Percentiles rank a stretch among this genome's conserved stretches.
phyloP scores from a whole-genome alignment of 2,329 filamentous ascomycete species.

The Rugonectria rugulosa region DNA sequence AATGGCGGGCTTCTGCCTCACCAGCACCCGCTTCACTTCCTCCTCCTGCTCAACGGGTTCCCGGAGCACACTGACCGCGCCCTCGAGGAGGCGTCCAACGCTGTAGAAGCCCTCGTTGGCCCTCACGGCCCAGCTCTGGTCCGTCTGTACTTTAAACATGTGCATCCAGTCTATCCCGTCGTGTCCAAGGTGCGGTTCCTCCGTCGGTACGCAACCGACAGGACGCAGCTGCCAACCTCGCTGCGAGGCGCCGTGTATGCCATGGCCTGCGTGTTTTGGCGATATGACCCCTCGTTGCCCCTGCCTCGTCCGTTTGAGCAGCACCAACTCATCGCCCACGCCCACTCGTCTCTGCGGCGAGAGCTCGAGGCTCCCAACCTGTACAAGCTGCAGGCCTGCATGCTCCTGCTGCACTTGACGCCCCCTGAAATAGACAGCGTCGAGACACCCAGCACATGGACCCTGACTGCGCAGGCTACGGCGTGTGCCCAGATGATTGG shows the following conservation, averaged over 20 bases:
- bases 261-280: constrained; percentile 53
- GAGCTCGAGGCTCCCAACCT: constrained; percentile 57
- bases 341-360: constrained; percentile 51
- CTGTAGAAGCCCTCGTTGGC: constrained; percentile 52
- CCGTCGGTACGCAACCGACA: constrained; percentile 46
- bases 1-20: constrained; percentile 44
- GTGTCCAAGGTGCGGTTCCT: constrained; percentile 55
- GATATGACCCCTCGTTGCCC: constrained; percentile 42
- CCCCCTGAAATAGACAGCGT: constrained; percentile 55
- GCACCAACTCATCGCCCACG: constrained; percentile 50
- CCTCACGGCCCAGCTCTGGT: constrained; percentile 51
- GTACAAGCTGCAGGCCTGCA: constrained; percentile 54
- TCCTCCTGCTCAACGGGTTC: constrained; percentile 53
- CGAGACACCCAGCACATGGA: constrained; percentile 55
- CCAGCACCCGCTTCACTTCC: constrained; percentile 54
- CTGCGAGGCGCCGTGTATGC: constrained; percentile 55
- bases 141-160: constrained; percentile 53
- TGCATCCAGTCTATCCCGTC: constrained; percentile 54
- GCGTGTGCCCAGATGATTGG: constrained; percentile 56
- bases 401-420: constrained; percentile 54
- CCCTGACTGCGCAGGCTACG: constrained; percentile 51
- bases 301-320: constrained; percentile 47
- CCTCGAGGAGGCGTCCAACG: constrained; percentile 48
- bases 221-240: constrained; percentile 51
- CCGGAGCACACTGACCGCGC: constrained; percentile 51